A percentile compares a stretch with the other conserved stretches of the same genome.
Conservation (phyloP, 345 rosid species). For the Acer negundo region DNA sequence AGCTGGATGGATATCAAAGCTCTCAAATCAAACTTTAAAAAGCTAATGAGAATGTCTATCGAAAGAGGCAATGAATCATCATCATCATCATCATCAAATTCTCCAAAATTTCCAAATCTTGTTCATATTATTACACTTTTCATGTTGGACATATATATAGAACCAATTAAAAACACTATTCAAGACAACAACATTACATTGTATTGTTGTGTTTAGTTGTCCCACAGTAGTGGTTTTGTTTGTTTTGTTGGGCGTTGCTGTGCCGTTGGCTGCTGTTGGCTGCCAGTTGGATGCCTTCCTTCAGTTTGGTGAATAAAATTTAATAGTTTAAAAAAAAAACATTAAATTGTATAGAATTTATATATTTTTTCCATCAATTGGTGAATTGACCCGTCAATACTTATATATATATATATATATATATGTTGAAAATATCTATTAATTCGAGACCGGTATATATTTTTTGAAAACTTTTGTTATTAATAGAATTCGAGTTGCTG, state of each 20-base stretch:
- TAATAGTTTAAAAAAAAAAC: not conserved
- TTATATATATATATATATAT: no score
- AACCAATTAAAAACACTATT: not conserved
- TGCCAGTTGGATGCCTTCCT: no score
- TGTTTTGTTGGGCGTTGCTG: no score
- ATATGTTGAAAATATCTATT: no score
- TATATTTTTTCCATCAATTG: not conserved
- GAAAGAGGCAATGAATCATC: conserved; percentile 25
- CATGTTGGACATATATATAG: not conserved
- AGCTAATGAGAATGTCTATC: conserved; percentile 25
- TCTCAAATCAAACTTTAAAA: conserved; percentile 12
- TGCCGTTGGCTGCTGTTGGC: no score
- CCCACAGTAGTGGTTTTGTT: no score
- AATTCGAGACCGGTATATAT: no score
- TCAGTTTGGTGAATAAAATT: no score
- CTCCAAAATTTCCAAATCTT: conserved; percentile 12
- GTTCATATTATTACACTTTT: conserved; percentile 19
- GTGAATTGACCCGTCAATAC: no score
- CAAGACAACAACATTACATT: not conserved
- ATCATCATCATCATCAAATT: not conserved
- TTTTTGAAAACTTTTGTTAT: no score
- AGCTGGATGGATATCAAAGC: conserved; percentile 29
- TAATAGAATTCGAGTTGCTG: no score
- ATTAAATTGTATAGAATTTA: not conserved
- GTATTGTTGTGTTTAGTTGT: no score